phyloP scores from a whole-genome alignment of 371 early-diverging fungal species.

The Circinella umbellata region DNA sequence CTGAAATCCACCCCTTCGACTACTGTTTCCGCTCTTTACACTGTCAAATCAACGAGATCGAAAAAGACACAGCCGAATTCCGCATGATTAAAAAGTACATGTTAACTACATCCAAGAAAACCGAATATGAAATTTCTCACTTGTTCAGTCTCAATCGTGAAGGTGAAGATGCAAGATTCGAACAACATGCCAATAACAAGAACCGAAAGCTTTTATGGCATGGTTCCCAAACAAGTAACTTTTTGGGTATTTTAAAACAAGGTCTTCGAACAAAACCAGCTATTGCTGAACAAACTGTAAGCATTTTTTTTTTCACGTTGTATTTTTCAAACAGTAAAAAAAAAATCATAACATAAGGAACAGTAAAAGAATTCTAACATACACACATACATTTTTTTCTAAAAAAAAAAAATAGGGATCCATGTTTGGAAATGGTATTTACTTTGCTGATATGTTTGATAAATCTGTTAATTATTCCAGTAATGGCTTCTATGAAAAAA shows the following conservation, averaged over 20 bases:
- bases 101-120: slow-evolving; percentile 26
- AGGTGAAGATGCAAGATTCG: slow-evolving; percentile 32
- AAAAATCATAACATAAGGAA: neutral
- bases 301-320: neutral
- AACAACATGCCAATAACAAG: slow-evolving; percentile 23
- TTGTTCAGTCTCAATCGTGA: slow-evolving; percentile 38
- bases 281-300: slow-evolving; percentile 32
- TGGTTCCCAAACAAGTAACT: slow-evolving; percentile 49
- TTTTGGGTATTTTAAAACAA: slow-evolving; percentile 54
- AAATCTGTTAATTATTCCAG: slow-evolving; percentile 51
- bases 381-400: no score
- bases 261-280: slow-evolving; percentile 46
- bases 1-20: slow-evolving; percentile 51
- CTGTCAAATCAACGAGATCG: slow-evolving; percentile 38
- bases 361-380: neutral
- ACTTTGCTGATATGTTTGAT: slow-evolving; percentile 63
- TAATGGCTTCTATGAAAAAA: neutral
- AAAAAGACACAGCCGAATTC: slow-evolving; percentile 7
- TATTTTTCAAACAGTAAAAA: neutral
- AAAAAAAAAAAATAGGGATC: slow-evolving; percentile 33
- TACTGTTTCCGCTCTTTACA: slow-evolving; percentile 52
- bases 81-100: slow-evolving; percentile 50
- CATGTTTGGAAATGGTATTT: slow-evolving; percentile 59
- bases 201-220: slow-evolving; percentile 59
- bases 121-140: slow-evolving; percentile 43